These are phyloP conservation scores for Malbranchea zuffiana DNA, from an alignment of 2,329 filamentous ascomycete genomes.

Conservation along the genomic window DNA sequence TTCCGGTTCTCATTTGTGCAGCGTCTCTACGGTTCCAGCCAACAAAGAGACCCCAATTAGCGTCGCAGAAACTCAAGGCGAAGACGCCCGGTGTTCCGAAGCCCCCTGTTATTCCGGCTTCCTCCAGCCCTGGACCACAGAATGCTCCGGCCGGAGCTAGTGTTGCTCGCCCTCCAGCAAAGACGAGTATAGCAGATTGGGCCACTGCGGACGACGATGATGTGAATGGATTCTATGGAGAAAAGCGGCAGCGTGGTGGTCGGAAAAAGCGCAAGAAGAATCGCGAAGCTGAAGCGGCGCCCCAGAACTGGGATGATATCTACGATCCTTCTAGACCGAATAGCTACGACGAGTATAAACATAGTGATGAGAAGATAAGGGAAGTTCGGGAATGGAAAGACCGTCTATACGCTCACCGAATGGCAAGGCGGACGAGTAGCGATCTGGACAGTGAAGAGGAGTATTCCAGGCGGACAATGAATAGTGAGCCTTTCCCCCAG, in stretches of 20 bases:
- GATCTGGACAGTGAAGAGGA: slow-evolving; percentile 42
- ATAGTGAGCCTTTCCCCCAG: slow-evolving; percentile 31
- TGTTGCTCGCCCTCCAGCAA: slow-evolving; percentile 41
- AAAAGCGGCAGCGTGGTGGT: slow-evolving; percentile 64
- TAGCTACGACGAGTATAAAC: slow-evolving; percentile 71
- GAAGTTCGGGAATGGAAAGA: slow-evolving; percentile 81
- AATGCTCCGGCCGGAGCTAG: slow-evolving; percentile 22
- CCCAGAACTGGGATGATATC: slow-evolving; percentile 76
- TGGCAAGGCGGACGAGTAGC: slow-evolving; percentile 35
- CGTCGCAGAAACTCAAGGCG: slow-evolving; percentile 48
- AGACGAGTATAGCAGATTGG: slow-evolving; percentile 72
- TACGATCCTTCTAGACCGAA: slow-evolving; percentile 78
- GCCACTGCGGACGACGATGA: slow-evolving; percentile 71
- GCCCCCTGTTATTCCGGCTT: slow-evolving; percentile 19
- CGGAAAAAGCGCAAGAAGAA: slow-evolving; percentile 70
- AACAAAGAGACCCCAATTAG: slow-evolving; percentile 63
- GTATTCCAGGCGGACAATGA: slow-evolving; percentile 34
- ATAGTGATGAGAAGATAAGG: slow-evolving; percentile 69
- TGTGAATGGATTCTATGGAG: slow-evolving; percentile 52
- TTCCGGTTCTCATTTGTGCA: slow-evolving; percentile 24
- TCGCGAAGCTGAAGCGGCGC: slow-evolving; percentile 47
- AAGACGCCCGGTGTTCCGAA: slow-evolving; percentile 54
- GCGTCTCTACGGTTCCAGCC: slow-evolving; percentile 74
- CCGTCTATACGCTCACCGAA: slow-evolving; percentile 61
- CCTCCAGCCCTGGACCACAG: slow-evolving; percentile 2